Percentiles rank a stretch among this genome's conserved stretches.
Evolutionary conservation across 1,139 yeast species (phyloP).

Genomic region (Pichia sp.): DNA sequence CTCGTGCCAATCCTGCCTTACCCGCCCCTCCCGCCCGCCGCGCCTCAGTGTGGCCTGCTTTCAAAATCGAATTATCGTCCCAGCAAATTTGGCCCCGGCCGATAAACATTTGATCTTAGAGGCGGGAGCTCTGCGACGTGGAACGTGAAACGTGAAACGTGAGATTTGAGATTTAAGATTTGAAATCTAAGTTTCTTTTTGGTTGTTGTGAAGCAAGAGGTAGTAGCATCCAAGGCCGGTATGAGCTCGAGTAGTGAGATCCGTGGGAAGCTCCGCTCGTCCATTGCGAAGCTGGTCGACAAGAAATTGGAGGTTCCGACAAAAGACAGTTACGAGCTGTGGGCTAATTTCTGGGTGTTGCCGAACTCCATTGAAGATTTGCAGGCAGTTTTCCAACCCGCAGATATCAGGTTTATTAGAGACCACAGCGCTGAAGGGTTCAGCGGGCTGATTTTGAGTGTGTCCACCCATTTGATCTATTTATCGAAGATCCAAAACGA

Average conservation of each 20-base stretch:
- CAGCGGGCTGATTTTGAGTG: constrained; percentile 41
- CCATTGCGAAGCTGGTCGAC: constrained; percentile 57
- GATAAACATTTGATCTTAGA: no score
- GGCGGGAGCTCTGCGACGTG: no score
- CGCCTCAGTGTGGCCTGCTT: no score
- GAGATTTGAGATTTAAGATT: no score
- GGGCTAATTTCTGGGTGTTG: constrained; percentile 43
- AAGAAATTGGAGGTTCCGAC: constrained; percentile 36
- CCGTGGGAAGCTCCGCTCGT: constrained; percentile 49
- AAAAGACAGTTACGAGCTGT: constrained; percentile 35
- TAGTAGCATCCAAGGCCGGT: no score
- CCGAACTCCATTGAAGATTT: constrained; percentile 46
- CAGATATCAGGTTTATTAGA: constrained; percentile 53
- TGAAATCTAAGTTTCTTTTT: no score
- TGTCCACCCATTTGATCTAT: constrained; percentile 29
- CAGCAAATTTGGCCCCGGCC: no score
- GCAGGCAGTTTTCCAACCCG: constrained; percentile 43
- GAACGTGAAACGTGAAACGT: no score
- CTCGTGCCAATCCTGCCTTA: no score
- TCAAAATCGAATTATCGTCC: no score
- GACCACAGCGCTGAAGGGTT: constrained; percentile 48
- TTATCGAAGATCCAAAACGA: constrained; percentile 12
- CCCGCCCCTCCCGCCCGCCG: no score
- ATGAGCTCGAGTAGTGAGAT: constrained; percentile 36
- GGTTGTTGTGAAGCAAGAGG: no score